Evolutionary conservation across 1,284 basidiomycete species (phyloP).

Genomic region (Phellopilus nigrolimitatus): DNA sequence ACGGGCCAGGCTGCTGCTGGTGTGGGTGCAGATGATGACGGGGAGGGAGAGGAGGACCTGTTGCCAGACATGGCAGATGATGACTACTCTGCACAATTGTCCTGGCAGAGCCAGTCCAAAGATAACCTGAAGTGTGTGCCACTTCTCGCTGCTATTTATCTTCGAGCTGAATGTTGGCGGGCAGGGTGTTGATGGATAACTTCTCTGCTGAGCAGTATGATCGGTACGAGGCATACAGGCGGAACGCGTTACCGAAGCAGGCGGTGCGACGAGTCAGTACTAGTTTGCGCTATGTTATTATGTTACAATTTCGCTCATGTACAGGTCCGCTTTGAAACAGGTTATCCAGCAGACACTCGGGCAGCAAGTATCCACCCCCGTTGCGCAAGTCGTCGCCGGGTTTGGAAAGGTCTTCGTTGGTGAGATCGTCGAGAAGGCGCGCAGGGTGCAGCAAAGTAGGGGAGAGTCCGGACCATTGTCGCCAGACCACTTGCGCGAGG

Average conservation of each 20-base stretch:
- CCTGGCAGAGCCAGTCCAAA: constrained; percentile 78
- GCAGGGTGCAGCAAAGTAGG: constrained; percentile 67
- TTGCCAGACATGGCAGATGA: constrained; percentile 80
- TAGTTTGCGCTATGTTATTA: constrained; percentile 4
- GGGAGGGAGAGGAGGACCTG: constrained; percentile 68
- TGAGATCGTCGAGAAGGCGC: constrained; percentile 86
- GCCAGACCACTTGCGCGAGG: constrained; percentile 84
- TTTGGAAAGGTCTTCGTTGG: constrained; percentile 91
- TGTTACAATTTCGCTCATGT: constrained; percentile 4
- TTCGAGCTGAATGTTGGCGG: constrained; percentile 1
- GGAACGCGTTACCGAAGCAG: constrained; percentile 79
- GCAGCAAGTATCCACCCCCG: constrained; percentile 81
- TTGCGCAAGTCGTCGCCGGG: constrained; percentile 85
- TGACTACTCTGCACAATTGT: constrained; percentile 74
- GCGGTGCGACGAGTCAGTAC: constrained; percentile 68
- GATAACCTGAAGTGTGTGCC: constrained; percentile 67
- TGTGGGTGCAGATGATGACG: constrained; percentile 38
- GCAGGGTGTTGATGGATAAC: constrained; percentile 81
- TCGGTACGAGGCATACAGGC: constrained; percentile 81
- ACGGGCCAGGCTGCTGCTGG: constrained; percentile 22
- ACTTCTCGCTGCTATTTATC: not conserved
- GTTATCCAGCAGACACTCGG: constrained; percentile 81
- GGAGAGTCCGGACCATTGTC: constrained; percentile 75
- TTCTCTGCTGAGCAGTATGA: constrained; percentile 83
- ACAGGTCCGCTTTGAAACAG: constrained; percentile 34